phyloP scores from a whole-genome alignment of 1,284 basidiomycete genomes.

The Leucoagaricus sp. region DNA sequence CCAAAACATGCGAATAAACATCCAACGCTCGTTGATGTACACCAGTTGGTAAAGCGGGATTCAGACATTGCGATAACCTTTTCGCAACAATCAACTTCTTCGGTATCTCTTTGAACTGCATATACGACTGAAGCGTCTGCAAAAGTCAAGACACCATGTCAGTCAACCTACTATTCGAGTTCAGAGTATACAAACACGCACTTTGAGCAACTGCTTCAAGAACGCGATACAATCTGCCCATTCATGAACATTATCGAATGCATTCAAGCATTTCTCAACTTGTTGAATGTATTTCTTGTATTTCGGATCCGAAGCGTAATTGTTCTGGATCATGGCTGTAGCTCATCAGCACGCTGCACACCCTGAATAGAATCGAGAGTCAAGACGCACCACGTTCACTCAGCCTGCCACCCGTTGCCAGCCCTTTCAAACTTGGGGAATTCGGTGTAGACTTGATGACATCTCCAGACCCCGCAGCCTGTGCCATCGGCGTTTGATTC shows the following conservation, averaged over 20 bases:
- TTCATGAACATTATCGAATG: conserved; percentile 96
- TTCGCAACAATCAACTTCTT: conserved; percentile 94
- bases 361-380: neutral
- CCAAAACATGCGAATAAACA: conserved; percentile 91
- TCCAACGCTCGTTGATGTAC: conserved; percentile 97
- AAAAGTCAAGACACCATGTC: neutral
- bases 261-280: conserved; percentile 90
- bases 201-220: conserved; percentile 93
- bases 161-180: neutral
- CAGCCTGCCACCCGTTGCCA: conserved; percentile 36
- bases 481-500: conserved; percentile 4
- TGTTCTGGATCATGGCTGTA: conserved; percentile 46
- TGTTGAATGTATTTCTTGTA: conserved; percentile 93
- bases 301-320: conserved; percentile 82
- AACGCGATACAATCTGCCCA: conserved; percentile 99
- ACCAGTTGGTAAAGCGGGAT: conserved; percentile 94
- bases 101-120: conserved; percentile 94
- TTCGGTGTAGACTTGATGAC: neutral
- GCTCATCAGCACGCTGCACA: neutral
- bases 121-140: conserved; percentile 89
- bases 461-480: neutral
- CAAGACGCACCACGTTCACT: conserved; percentile 50
- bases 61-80: conserved; percentile 94
- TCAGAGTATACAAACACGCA: conserved; percentile 31
- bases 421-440: conserved; percentile 23